phyloP scores from a whole-genome alignment of 2,329 filamentous ascomycete genomes.

The Penicillium olsonii region DNA sequence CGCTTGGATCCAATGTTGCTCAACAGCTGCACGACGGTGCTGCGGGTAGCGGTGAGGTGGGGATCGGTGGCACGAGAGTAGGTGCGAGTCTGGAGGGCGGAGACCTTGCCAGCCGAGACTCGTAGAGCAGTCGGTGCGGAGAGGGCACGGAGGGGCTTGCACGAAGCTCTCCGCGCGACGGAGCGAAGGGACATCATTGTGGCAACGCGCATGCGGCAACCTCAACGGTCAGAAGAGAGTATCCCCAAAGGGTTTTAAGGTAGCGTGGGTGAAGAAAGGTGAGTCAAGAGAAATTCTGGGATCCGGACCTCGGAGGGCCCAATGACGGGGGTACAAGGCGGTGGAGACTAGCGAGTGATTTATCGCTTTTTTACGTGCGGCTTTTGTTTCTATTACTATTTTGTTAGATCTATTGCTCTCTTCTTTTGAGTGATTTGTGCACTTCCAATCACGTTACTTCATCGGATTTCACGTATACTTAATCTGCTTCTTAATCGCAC shows the following conservation, averaged over 20 bases:
- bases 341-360: slow-evolving; percentile 20
- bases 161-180: slow-evolving; percentile 48
- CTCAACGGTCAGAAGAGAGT: slow-evolving; percentile 28
- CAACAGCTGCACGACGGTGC: slow-evolving; percentile 83
- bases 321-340: slow-evolving; percentile 20
- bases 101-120: slow-evolving; percentile 27
- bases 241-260: slow-evolving; percentile 15
- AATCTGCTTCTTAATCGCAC: too few relatives aligned
- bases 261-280: slow-evolving; percentile 12
- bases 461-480: too few relatives aligned
- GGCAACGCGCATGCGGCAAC: slow-evolving; percentile 45
- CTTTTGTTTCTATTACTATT: neutral
- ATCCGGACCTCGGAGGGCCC: slow-evolving; percentile 27
- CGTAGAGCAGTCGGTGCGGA: slow-evolving; percentile 39
- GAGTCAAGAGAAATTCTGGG: slow-evolving; percentile 26
- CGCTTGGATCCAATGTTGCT: slow-evolving; percentile 96
- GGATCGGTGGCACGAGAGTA: slow-evolving; percentile 50
- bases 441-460: neutral
- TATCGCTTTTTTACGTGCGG: slow-evolving; percentile 8
- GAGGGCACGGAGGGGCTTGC: slow-evolving; percentile 43
- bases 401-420: neutral
- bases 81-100: slow-evolving; percentile 39
- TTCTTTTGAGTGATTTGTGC: neutral
- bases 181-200: slow-evolving; percentile 47
- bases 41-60: slow-evolving; percentile 65